Percentiles rank a stretch among this genome's conserved stretches.
Evolutionary conservation across 192 early-diverging fungal species (phyloP).

Genomic region (Gonapodya prolifera): DNA sequence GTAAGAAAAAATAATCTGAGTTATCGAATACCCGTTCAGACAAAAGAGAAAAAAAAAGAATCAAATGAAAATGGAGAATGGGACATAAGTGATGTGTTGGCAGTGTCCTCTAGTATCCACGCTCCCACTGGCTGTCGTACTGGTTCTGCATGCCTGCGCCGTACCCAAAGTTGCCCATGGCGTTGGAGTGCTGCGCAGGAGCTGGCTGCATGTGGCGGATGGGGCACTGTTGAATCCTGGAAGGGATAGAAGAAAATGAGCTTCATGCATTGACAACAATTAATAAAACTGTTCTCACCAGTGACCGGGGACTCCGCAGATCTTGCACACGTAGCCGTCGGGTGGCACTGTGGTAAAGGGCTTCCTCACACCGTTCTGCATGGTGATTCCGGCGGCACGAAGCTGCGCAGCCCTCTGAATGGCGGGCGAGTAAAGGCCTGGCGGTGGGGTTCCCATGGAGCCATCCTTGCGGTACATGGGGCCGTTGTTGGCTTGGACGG

Average conservation of each 20-base stretch:
- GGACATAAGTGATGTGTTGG: no score
- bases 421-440: neutral
- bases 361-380: neutral
- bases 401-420: neutral
- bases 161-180: no score
- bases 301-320: no score
- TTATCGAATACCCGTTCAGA: no score
- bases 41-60: no score
- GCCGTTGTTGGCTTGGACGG: neutral
- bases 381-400: neutral
- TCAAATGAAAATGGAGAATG: no score
- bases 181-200: no score
- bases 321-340: neutral
- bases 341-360: neutral
- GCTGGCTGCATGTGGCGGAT: neutral
- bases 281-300: neutral
- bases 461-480: neutral
- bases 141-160: no score
- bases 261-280: neutral
- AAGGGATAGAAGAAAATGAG: neutral
- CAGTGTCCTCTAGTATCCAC: no score
- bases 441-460: neutral
- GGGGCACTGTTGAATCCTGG: constrained; percentile 1
- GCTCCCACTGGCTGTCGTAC: no score
- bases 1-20: no score